phyloP scores from a whole-genome alignment of 495 filamentous ascomycete species.

The Wilcoxina mikolae region DNA sequence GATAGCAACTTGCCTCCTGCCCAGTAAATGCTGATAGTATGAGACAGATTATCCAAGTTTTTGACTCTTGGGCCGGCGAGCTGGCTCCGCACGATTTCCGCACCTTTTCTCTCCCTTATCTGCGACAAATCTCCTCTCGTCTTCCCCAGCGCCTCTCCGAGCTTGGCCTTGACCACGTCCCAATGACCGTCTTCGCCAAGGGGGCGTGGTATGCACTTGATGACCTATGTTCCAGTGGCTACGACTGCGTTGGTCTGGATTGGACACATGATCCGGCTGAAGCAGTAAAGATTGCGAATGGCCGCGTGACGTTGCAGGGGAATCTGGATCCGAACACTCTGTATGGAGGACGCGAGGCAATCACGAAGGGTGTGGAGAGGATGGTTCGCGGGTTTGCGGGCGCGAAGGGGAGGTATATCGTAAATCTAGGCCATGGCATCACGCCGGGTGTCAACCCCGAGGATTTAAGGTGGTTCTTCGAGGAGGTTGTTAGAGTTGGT shows the following conservation, averaged over 20 bases:
- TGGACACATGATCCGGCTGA: constrained; percentile 86
- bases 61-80: constrained; percentile 96
- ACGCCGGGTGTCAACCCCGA: constrained; percentile 90
- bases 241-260: constrained; percentile 85
- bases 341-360: constrained; percentile 67
- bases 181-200: constrained; percentile 99
- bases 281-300: constrained; percentile 58
- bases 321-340: constrained; percentile 90
- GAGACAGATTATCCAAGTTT: constrained; percentile 75
- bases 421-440: constrained; percentile 86
- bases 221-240: constrained; percentile 69
- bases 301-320: constrained; percentile 71
- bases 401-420: constrained; percentile 80
- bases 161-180: constrained; percentile 61
- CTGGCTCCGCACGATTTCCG: constrained; percentile 70
- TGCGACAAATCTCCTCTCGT: constrained; percentile 63
- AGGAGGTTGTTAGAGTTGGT: constrained; percentile 67
- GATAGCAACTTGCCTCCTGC: constrained; percentile 6
- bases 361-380: constrained; percentile 59
- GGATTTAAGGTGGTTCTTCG: constrained; percentile 78
- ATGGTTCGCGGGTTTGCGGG: constrained; percentile 79
- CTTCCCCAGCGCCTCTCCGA: constrained; percentile 57
- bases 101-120: constrained; percentile 69
- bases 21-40: constrained; percentile 1
- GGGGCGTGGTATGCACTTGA: constrained; percentile 95